A percentile compares a stretch with the other conserved stretches of the same genome.
Evolutionary conservation across 768 basidiomycete genomes (phyloP).

Genomic region (Tephrocybe sp.): DNA sequence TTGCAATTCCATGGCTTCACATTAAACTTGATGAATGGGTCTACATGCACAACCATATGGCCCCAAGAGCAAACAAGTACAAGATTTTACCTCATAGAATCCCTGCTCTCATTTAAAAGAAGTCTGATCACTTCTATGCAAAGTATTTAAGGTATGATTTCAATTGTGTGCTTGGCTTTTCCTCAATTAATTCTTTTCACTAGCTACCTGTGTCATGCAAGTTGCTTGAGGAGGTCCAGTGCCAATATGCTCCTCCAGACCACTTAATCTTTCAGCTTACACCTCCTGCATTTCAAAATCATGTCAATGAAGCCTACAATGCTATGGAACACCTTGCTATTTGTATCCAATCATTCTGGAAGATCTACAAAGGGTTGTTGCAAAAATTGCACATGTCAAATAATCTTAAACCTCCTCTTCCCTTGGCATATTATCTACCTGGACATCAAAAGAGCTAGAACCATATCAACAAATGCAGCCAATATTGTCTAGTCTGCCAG

Average conservation of each 20-base stretch:
- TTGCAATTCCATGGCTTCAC: conserved; percentile 37
- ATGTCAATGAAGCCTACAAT: conserved; percentile 18
- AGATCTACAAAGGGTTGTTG: too few species aligned
- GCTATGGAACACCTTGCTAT: too few species aligned
- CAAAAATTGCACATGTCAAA: too few species aligned
- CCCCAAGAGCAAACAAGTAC: conserved; percentile 22
- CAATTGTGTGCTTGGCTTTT: too few species aligned
- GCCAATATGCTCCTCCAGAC: conserved; percentile 28
- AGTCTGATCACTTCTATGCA: conserved; percentile 20
- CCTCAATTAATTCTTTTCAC: background rate
- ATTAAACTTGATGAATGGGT: conserved; percentile 31
- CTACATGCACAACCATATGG: conserved; percentile 19
- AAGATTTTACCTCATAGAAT: conserved; percentile 38
- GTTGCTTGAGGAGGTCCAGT: conserved; percentile 21
- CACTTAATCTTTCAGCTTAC: conserved; percentile 35
- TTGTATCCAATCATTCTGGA: too few species aligned
- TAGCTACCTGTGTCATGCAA: conserved; percentile 20
- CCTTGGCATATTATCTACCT: too few species aligned
- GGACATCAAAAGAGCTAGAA: too few species aligned
- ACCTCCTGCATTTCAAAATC: conserved; percentile 27
- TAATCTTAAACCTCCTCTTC: too few species aligned
- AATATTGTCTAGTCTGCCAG: too few species aligned
- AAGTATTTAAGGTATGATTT: too few species aligned
- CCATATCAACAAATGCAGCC: too few species aligned
- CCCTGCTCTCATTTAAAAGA: conserved; percentile 28